Evolutionary conservation across 1,139 yeast genomes (phyloP).

Genomic region (Saccharomyces hybrid): DNA sequence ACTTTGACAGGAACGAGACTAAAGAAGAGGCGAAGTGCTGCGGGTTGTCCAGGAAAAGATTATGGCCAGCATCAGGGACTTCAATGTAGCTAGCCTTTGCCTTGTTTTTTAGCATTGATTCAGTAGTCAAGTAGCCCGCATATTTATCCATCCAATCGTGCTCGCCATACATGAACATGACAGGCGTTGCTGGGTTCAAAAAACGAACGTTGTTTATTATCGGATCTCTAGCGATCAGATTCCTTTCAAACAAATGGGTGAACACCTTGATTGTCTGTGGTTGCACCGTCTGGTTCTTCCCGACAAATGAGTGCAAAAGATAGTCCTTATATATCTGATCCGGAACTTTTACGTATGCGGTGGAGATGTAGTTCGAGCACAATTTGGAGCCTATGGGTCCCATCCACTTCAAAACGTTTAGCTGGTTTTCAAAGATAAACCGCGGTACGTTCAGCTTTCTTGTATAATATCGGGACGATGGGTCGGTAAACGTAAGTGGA

Average conservation of each 20-base stretch:
- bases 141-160: conserved; percentile 79
- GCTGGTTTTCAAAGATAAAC: conserved; percentile 31
- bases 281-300: conserved; percentile 20
- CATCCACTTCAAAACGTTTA: conserved; percentile 43
- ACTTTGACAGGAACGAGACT: conserved; percentile 35
- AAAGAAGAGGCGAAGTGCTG: conserved; percentile 49
- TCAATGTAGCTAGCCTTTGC: conserved; percentile 37
- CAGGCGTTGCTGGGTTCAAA: conserved; percentile 36
- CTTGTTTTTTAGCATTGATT: conserved; percentile 15
- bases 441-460: conserved; percentile 26
- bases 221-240: conserved; percentile 64
- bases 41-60: conserved; percentile 69
- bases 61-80: conserved; percentile 64
- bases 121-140: conserved; percentile 46
- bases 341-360: conserved; percentile 50
- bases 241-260: conserved; percentile 39
- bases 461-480: conserved; percentile 21
- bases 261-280: conserved; percentile 40
- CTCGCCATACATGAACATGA: conserved; percentile 67
- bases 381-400: conserved; percentile 56
- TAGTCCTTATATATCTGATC: conserved; percentile 19
- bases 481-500: conserved; percentile 16
- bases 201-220: conserved; percentile 52
- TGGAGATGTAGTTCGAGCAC: conserved; percentile 45
- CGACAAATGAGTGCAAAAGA: conserved; percentile 20